These are phyloP conservation scores for Tetracladium maxilliforme DNA, from an alignment of 2,329 filamentous ascomycete genomes.

Conservation along the genomic window DNA sequence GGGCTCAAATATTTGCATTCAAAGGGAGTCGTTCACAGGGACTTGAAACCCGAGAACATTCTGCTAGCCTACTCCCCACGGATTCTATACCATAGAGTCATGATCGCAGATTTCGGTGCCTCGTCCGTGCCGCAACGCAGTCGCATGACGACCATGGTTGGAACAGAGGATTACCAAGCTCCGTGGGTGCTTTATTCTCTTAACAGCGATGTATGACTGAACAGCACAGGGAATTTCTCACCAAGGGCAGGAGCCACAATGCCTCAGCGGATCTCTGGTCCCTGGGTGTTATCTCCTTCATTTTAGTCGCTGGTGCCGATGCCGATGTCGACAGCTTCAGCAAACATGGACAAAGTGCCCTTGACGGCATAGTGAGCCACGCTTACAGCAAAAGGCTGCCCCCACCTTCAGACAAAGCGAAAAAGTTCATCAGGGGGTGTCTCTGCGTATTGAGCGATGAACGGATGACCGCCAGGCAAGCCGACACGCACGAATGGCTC, in stretches of 20 bases:
- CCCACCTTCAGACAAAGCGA: too few relatives aligned
- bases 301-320: conserved; percentile 11
- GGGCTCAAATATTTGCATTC: conserved; percentile 14
- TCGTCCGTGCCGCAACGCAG: conserved; percentile 5
- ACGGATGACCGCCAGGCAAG: too few relatives aligned
- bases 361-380: too few relatives aligned
- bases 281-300: conserved; percentile 12
- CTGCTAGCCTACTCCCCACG: conserved; percentile 13
- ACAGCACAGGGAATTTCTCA: conserved; percentile 5
- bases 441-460: too few relatives aligned
- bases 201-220: background rate
- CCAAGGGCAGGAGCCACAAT: too few relatives aligned
- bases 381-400: too few relatives aligned
- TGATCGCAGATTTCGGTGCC: conserved; percentile 16
- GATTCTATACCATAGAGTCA: conserved; percentile 11
- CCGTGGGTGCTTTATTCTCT: conserved; percentile 10
- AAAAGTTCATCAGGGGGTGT: too few relatives aligned
- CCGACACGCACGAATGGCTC: too few relatives aligned
- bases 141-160: conserved; percentile 12
- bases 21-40: conserved; percentile 12
- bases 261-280: conserved; percentile 16
- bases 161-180: conserved; percentile 13
- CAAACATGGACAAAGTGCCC: too few relatives aligned
- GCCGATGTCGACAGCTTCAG: too few relatives aligned
- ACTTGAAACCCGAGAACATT: conserved; percentile 16